Evolutionary conservation across 306 rosid genomes (phyloP), one percentile per base, ranked within the genome.

Genomic region (Vigna radiata): DNA sequence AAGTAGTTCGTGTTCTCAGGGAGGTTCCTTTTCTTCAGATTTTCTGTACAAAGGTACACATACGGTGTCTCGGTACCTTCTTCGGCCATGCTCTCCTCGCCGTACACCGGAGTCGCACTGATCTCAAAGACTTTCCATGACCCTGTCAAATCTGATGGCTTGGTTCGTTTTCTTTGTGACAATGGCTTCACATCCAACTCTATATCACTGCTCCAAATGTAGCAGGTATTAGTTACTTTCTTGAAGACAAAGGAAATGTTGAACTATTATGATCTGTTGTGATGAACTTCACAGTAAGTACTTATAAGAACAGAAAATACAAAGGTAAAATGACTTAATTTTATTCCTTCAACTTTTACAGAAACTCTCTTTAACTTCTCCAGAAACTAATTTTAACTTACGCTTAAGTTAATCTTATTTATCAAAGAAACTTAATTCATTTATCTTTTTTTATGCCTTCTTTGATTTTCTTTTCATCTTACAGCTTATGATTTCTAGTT

Each of bases 51-150:
- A 17, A 92, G 90, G 82, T 92, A 91, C 33, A 91, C 92, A 6
- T 81, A 89, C 0, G 88, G 86, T 29, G 82, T 41, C 8, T 76
- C 68, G 0, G 61, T 67, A 17, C 74, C 61, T 65, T 77, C 87
- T 62, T 83, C 91, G 10, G 2, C 29, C 0, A 0, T 43, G 8
- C 58, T 31, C 37, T 85, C 94, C 33, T 91, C 97, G 0, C 82
- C 87, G 18, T 81, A 90, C 13, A 92, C 80, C 0, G 98, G 98
- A 27, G 92, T 95, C 0, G 92, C 96, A 17, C 93, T 88, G 33
- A 95, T 88, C 80, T 95, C 96, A 18, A 90, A 95, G 64, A 90
- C 96, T 86, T 92, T 95, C 98, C 98, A 95, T 3, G 93, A 90
- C 21, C 98, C 98, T 7, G 81, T 71, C 65, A 95, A 82, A 82